phyloP scores from a whole-genome alignment of 176 grass and related monocot species.

The Melocanna baccifera region DNA sequence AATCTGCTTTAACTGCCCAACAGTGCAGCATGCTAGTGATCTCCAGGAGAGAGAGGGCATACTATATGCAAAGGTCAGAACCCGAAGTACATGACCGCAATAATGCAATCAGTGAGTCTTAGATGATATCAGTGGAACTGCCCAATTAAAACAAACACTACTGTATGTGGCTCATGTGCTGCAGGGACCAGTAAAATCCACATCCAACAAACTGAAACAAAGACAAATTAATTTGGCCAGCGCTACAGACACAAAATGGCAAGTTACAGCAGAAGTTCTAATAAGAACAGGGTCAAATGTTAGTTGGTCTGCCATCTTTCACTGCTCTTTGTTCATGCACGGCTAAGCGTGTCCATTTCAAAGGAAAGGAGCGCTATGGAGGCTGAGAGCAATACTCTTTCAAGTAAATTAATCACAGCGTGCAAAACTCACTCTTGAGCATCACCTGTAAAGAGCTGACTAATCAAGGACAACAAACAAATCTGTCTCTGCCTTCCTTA shows the following conservation, averaged over 20 bases:
- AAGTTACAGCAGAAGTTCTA: conserved; percentile 24
- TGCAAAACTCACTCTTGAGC: conserved; percentile 7
- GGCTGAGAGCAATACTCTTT: neutral
- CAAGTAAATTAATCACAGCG: conserved; percentile 26
- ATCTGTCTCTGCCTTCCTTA: conserved; percentile 28
- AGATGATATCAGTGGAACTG: neutral
- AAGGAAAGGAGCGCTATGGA: neutral
- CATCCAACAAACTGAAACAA: conserved; percentile 30
- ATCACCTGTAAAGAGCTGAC: neutral
- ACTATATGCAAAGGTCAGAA: conserved; percentile 25
- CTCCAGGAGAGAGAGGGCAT: neutral
- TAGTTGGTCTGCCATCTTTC: conserved; percentile 19
- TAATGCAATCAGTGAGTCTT: neutral
- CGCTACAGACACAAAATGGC: neutral
- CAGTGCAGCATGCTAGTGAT: conserved; percentile 11
- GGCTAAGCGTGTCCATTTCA: conserved; percentile 28
- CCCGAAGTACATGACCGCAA: conserved; percentile 12
- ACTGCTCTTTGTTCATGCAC: conserved; percentile 1
- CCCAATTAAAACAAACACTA: conserved; percentile 17
- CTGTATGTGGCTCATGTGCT: neutral
- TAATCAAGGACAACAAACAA: conserved; percentile 25
- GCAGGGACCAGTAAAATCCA: conserved; percentile 22
- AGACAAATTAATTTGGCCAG: neutral
- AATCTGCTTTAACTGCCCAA: conserved; percentile 33
- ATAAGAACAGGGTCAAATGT: conserved; percentile 4